A percentile compares a stretch with the other conserved stretches of the same genome.
These are phyloP conservation scores for Venturiaceae sp. DNA, from an alignment of 2,329 filamentous ascomycete species.

Conservation along the genomic window DNA sequence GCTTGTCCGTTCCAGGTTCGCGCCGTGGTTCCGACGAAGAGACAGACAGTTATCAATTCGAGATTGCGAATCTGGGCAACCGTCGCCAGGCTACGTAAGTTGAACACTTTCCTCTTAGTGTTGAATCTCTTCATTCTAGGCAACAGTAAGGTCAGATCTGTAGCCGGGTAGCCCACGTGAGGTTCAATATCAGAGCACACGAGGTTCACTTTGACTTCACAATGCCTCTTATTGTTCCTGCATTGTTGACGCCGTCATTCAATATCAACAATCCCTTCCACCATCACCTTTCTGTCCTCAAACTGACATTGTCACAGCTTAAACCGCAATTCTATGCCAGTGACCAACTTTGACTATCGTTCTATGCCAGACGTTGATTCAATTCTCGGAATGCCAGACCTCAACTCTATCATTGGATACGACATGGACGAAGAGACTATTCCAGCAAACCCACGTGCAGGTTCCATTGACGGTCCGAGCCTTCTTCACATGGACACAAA, in stretches of 20 bases:
- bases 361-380: conserved; percentile 32
- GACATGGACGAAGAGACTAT: conserved; percentile 41
- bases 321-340: conserved; percentile 91
- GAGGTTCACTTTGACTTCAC: conserved; percentile 9
- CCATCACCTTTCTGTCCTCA: background rate
- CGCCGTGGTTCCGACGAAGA: conserved; percentile 82
- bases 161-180: background rate
- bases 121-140: background rate
- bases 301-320: background rate
- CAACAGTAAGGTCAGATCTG: background rate
- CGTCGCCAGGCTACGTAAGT: conserved; percentile 22
- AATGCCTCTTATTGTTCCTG: background rate
- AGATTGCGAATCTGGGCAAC: conserved; percentile 21
- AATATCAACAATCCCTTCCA: background rate
- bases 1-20: conserved; percentile 77
- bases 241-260: background rate
- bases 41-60: conserved; percentile 64
- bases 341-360: conserved; percentile 60
- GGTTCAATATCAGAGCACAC: background rate
- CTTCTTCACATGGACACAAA: conserved; percentile 63
- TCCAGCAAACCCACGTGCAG: conserved; percentile 33
- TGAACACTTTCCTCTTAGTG: conserved; percentile 6
- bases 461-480: conserved; percentile 57
- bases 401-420: conserved; percentile 70
- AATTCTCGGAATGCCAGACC: conserved; percentile 60